Evolutionary conservation across 768 basidiomycete species (phyloP), one percentile per base, ranked within the genome.

Genomic region (Ramaria rubella): DNA sequence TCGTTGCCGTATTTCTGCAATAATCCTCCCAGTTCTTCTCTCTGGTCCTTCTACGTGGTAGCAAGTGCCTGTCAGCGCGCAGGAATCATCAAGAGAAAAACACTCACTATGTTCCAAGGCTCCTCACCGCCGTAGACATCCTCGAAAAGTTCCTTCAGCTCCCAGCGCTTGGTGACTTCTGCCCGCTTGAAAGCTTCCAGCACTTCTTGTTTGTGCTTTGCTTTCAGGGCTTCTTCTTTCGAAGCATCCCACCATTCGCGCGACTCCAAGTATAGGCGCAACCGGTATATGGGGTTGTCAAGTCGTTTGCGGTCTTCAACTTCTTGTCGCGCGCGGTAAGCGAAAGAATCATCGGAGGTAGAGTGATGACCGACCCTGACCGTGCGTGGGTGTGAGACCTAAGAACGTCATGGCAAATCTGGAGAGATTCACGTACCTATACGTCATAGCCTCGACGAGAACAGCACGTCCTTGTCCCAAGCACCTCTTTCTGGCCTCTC

Each of bases 341-440:
- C 94, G 64, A 90, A 94, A 4, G 92, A 94, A 69, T 97, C 94
- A 64, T 97, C 94, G 9, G 94, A 95, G 0, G 90, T 94, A 17
- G 90, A 92, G 67, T 94, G 92, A 66, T 97, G 93, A n/a, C 93
- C 88, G 12, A 96, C 86, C 26, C 87, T 88, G 65, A 44, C 60
- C 48, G 57, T 48, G 33, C 27, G 31, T 56, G 15, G 33, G n/a
- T 24, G 27, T 1, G 7, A 31, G 21, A 38, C 11, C 51, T 38
- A 44, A 54, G 33, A 40, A 49, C 30, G 23, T 31, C 29, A n/a
- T n/a, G n/a, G n/a, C n/a, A 50, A 48, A 38, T 15, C 15, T 40
- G 11, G 23, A n/a, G n/a, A 58, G 31, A 26, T 21, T 26, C 23
- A 65, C 76, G 29, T 59, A 83, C 82, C 93, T 82, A 66, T 95